phyloP scores from a whole-genome alignment of 208 protist genomes.

The Porcisia hertigi region DNA sequence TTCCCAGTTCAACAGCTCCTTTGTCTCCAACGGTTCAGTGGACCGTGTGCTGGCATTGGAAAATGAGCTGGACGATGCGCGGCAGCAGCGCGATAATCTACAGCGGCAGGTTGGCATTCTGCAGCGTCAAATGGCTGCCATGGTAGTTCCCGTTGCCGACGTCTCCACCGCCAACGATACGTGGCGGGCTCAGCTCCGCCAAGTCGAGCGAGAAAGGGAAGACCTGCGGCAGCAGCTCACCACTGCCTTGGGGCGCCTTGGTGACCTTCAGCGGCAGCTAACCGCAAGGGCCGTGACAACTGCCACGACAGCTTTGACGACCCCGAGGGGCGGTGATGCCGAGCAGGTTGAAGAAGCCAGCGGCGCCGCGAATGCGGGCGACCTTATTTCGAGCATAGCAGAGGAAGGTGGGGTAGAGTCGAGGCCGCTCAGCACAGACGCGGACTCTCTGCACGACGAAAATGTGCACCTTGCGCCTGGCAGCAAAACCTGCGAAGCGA shows the following conservation, averaged over 20 bases:
- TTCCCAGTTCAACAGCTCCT: conserved; percentile 43
- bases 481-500: conserved; percentile 27
- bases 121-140: conserved; percentile 58
- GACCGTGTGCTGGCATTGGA: conserved; percentile 66
- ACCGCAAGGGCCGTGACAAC: conserved; percentile 1
- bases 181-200: conserved; percentile 56
- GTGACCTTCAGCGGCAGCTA: conserved; percentile 28
- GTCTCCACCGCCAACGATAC: conserved; percentile 33
- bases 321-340: neutral
- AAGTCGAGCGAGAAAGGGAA: conserved; percentile 64
- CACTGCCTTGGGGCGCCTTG: conserved; percentile 33
- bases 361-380: conserved; percentile 1
- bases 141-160: conserved; percentile 33
- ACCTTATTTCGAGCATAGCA: neutral
- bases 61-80: conserved; percentile 69
- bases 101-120: conserved; percentile 57
- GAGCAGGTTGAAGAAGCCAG: neutral
- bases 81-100: conserved; percentile 53
- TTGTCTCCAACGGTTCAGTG: conserved; percentile 61
- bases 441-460: conserved; percentile 2
- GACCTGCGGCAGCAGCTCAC: conserved; percentile 50
- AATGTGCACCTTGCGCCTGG: neutral
- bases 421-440: neutral
- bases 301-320: neutral
- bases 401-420: conserved; percentile 18